Percentiles rank a stretch among this genome's conserved stretches.
These are phyloP conservation scores for Lentinula lateritia DNA, from an alignment of 768 basidiomycete genomes.

Conservation along the genomic window DNA sequence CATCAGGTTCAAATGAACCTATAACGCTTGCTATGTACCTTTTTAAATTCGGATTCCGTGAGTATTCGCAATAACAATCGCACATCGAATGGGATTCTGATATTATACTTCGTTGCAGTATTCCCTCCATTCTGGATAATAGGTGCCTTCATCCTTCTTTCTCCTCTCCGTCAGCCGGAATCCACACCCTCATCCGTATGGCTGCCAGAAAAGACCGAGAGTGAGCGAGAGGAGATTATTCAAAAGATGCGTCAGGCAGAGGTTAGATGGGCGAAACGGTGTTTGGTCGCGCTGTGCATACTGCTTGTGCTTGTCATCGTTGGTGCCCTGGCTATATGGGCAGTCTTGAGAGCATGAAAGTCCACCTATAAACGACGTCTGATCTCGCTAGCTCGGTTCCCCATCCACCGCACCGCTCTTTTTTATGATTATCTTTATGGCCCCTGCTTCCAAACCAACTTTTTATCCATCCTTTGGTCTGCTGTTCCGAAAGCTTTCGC, in stretches of 20 bases:
- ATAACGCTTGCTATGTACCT: conserved; percentile 21
- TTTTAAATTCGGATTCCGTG: conserved; percentile 47
- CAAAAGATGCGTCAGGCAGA: conserved; percentile 16
- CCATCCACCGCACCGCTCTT: background rate
- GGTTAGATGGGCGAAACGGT: conserved; percentile 5
- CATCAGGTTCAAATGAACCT: conserved; percentile 4
- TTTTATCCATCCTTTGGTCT: background rate
- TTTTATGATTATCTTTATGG: background rate
- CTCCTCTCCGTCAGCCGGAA: conserved; percentile 31
- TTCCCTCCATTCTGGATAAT: conserved; percentile 47
- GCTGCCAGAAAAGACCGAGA: conserved; percentile 24
- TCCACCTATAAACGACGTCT: background rate
- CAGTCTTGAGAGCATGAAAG: background rate
- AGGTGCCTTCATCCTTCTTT: conserved; percentile 32
- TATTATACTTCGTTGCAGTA: conserved; percentile 20
- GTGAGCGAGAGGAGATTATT: conserved; percentile 20
- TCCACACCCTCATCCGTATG: conserved; percentile 16
- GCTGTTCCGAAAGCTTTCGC: background rate
- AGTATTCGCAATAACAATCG: conserved; percentile 14
- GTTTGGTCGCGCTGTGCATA: background rate
- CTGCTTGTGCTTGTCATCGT: background rate
- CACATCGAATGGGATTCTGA: background rate
- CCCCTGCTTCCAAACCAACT: background rate
- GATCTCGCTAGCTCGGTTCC: background rate
- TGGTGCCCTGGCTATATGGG: background rate